A percentile compares a stretch with the other conserved stretches of the same genome.
These are phyloP conservation scores for Teratosphaeria viscida DNA, from an alignment of 2,329 filamentous ascomycete genomes.

Conservation along the genomic window DNA sequence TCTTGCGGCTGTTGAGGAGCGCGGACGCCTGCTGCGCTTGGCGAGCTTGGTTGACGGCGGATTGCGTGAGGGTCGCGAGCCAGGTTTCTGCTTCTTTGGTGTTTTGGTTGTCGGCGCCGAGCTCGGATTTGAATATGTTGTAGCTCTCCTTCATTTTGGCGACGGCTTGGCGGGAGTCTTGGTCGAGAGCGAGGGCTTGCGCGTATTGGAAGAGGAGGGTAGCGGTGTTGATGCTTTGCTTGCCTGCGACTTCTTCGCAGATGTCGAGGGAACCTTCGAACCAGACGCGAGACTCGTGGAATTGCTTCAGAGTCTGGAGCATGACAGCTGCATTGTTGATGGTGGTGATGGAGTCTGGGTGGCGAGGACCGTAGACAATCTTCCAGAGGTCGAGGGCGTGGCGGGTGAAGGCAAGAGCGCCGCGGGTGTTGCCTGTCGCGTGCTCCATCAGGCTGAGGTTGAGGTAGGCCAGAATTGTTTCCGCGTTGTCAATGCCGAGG, in stretches of 20 bases:
- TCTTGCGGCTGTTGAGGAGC: slow-evolving; percentile 18
- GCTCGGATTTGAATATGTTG: slow-evolving; percentile 81
- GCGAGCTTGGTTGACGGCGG: slow-evolving; percentile 88
- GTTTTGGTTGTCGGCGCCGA: slow-evolving; percentile 87
- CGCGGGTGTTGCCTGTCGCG: slow-evolving; percentile 78
- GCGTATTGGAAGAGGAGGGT: slow-evolving; percentile 95
- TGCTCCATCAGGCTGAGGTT: slow-evolving; percentile 93
- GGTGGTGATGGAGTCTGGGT: slow-evolving; percentile 96
- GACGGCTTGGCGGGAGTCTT: slow-evolving; percentile 85
- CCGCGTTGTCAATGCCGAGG: slow-evolving; percentile 81
- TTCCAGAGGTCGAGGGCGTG: slow-evolving; percentile 95
- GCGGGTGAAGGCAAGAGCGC: slow-evolving; percentile 77
- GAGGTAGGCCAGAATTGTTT: slow-evolving; percentile 90
- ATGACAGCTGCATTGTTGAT: slow-evolving; percentile 98
- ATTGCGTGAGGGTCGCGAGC: slow-evolving; percentile 92
- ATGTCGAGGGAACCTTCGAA: slow-evolving; percentile 87
- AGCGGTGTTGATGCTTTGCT: slow-evolving; percentile 79
- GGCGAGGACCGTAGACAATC: slow-evolving; percentile 84
- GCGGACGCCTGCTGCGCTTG: slow-evolving; percentile 70
- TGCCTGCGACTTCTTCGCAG: slow-evolving; percentile 82
- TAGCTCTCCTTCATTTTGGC: slow-evolving; percentile 92
- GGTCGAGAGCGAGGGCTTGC: slow-evolving; percentile 88
- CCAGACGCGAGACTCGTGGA: slow-evolving; percentile 90
- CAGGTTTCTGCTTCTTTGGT: slow-evolving; percentile 96
- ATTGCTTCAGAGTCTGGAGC: slow-evolving; percentile 90